Percentiles rank a stretch among this genome's conserved stretches.
Conservation (phyloP, 2,329 filamentous ascomycete genomes). For the Pseudopyricularia cyperi region DNA sequence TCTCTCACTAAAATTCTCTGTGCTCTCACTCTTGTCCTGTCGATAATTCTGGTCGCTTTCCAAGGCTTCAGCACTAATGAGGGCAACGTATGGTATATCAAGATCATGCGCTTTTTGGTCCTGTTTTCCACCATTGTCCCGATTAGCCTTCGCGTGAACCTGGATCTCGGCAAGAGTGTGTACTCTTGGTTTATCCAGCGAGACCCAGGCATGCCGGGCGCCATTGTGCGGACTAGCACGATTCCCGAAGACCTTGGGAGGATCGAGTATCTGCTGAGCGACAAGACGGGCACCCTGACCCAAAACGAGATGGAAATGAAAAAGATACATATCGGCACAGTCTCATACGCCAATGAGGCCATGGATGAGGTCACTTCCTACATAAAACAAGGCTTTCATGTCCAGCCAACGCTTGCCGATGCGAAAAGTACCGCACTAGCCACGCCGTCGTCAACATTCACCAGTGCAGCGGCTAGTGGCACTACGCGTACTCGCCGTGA, state of each 20-base stretch:
- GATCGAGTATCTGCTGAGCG: slow-evolving; percentile 90
- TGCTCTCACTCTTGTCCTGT: slow-evolving; percentile 72
- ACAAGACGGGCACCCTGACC: slow-evolving; percentile 96
- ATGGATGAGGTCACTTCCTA: slow-evolving; percentile 95
- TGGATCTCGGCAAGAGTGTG: slow-evolving; percentile 93
- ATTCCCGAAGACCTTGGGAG: slow-evolving; percentile 93
- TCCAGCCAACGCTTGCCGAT: slow-evolving; percentile 28
- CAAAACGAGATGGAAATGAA: slow-evolving; percentile 99
- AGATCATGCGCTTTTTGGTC: slow-evolving; percentile 95
- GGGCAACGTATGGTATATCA: slow-evolving; percentile 75
- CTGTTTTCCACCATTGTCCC: slow-evolving; percentile 99
- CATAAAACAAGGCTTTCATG: slow-evolving; percentile 68
- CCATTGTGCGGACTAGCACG: slow-evolving; percentile 89
- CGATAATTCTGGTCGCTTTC: slow-evolving; percentile 75
- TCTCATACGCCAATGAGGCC: slow-evolving; percentile 94
- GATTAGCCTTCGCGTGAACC: slow-evolving; percentile 88
- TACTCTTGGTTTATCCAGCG: slow-evolving; percentile 93
- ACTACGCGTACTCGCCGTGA: slow-evolving; percentile 80
- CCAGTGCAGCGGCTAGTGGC: slow-evolving; percentile 42
- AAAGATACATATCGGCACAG: slow-evolving; percentile 95
- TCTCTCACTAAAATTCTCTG: slow-evolving; percentile 93
- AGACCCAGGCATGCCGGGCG: slow-evolving; percentile 79
- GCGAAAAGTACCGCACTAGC: slow-evolving; percentile 41
- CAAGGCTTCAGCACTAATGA: slow-evolving; percentile 63
- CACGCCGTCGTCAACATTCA: slow-evolving; percentile 62